phyloP scores from a whole-genome alignment of 345 rosid genomes.

The Hibiscus trionum region DNA sequence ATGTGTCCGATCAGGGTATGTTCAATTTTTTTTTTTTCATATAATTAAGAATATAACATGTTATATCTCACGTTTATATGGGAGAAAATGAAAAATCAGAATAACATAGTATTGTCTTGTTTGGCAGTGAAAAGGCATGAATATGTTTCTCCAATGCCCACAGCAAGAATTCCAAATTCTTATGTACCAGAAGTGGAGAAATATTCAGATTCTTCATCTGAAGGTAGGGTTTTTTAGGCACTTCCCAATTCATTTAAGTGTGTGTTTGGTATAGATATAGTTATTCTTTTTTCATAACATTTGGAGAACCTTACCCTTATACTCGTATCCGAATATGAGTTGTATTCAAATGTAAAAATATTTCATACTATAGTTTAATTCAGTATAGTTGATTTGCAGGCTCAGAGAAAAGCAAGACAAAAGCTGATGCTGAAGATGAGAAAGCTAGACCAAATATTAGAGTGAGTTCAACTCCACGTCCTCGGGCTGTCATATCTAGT shows the following conservation, averaged over 20 bases:
- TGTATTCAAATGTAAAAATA: background rate
- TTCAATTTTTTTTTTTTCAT: too few species aligned
- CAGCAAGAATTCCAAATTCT: slow-evolving; percentile 34
- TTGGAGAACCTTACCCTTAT: background rate
- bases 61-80: background rate
- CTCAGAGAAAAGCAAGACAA: background rate
- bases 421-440: slow-evolving; percentile 17
- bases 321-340: background rate
- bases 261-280: background rate
- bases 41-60: background rate
- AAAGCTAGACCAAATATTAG: slow-evolving; percentile 36
- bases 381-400: background rate
- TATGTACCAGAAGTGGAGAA: slow-evolving; percentile 14
- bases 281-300: background rate
- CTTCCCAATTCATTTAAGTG: background rate
- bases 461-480: slow-evolving; percentile 43
- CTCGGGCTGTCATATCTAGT: slow-evolving; percentile 68
- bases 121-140: slow-evolving; percentile 31
- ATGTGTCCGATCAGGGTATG: too few species aligned
- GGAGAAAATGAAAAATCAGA: background rate
- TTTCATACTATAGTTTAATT: background rate
- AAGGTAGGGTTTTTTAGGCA: slow-evolving; percentile 19
- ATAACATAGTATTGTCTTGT: background rate
- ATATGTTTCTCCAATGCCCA: slow-evolving; percentile 22
- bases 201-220: slow-evolving; percentile 14